Evolutionary conservation across 306 rosid species (phyloP), one percentile per base, ranked within the genome.

Genomic region (Cicer arietinum): DNA sequence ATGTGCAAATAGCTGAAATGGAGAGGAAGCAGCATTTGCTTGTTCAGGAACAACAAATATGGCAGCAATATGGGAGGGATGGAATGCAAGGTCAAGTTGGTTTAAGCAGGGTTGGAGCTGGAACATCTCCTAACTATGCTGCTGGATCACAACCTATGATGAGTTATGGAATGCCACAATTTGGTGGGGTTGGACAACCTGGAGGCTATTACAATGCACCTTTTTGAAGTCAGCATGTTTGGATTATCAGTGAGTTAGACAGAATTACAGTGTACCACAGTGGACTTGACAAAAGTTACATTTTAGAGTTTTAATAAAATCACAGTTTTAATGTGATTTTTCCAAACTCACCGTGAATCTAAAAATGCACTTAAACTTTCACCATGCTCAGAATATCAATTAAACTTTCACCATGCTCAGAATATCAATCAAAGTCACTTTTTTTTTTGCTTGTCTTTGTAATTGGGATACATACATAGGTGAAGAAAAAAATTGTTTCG

Each of bases 1-100:
- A 93, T 54, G 96, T 93, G 58, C 98, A 93, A 79, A 88, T 93
- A 25, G 97, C 93, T 1, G 97, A 93, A 10, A 84, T 91, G 87
- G 98, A 91, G 89, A 91, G 78, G 87, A 93, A 88, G 86, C 97
- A 91, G 71, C 87, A 84, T 10, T 69, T 89, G 77, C 96, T 89
- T 67, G 67, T 86, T 74, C 96, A 86, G 72, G 98, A 90, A 57
- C 97, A 90, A 58, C 88, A 81, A 37, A 22, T 86, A 40, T 93
- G 98, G 98, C 89, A 89, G 83, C 96, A 88, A 51, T 93, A 91
- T 56, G 90, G 88, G 41, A 84, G 76, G 51, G 86, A 90, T 47
- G 98, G 93, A 65, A 90, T 90, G 98, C 95, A 86, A 47, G 97
- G 98, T 39, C 97, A 85, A 78, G 69, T 85, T 74, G 85, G 86